Evolutionary conservation across 2,329 filamentous ascomycete genomes (phyloP).

Genomic region (Mycogone perniciosa): DNA sequence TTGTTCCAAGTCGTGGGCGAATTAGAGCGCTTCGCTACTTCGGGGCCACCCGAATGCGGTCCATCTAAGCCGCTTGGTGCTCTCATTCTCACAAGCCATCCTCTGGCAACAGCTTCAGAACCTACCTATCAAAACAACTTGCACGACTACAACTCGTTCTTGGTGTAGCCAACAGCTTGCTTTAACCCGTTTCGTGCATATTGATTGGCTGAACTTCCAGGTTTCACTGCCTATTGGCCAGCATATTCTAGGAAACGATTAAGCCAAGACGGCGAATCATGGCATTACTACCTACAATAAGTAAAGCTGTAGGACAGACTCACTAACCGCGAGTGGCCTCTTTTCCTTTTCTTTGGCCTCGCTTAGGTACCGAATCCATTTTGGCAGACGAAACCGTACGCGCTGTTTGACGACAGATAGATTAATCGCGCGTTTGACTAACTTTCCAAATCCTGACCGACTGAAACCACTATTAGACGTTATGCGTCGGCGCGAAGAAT

Average conservation of each 20-base stretch:
- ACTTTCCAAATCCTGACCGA: background rate
- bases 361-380: background rate
- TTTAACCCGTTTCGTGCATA: too few species aligned
- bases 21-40: background rate
- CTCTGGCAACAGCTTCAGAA: background rate
- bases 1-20: background rate
- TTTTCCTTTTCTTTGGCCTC: background rate
- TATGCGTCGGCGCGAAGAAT: too few species aligned
- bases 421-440: background rate
- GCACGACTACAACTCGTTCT: background rate
- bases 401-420: background rate
- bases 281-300: too few species aligned
- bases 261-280: too few species aligned
- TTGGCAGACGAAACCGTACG: background rate
- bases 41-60: conserved; percentile 2
- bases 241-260: too few species aligned
- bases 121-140: background rate
- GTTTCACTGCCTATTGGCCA: background rate
- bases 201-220: too few species aligned
- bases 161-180: background rate
- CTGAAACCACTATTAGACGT: too few species aligned
- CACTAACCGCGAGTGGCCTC: background rate
- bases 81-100: background rate
- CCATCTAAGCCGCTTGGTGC: background rate
- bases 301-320: background rate